Conservation (phyloP, 805 yeast species). For the Candida adriatica region DNA sequence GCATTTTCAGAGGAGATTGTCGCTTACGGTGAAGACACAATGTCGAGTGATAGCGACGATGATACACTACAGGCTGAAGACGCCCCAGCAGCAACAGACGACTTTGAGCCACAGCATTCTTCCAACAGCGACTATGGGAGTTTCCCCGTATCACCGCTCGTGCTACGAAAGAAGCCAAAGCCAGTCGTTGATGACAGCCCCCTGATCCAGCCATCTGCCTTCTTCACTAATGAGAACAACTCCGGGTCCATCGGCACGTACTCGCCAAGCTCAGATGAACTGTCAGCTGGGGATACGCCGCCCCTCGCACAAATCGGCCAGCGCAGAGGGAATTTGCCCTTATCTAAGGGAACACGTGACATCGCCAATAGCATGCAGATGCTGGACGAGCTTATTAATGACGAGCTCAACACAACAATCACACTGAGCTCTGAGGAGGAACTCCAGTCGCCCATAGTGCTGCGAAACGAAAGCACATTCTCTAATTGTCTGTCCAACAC, state of each 20-base stretch:
- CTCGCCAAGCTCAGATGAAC: conserved; percentile 39
- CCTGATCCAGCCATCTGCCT: conserved; percentile 23
- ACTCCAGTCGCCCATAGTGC: conserved; percentile 19
- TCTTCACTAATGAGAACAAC: conserved; percentile 25
- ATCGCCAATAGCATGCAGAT: conserved; percentile 31
- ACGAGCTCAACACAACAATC: conserved; percentile 15
- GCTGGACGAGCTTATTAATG: conserved; percentile 27
- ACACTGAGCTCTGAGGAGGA: conserved; percentile 4
- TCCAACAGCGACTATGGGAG: conserved; percentile 17
- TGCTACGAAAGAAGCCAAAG: conserved; percentile 13
- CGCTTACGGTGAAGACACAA: conserved; percentile 6
- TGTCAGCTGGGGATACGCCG: conserved; percentile 29
- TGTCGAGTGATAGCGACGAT: conserved; percentile 2
- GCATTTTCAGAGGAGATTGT: conserved; percentile 15
- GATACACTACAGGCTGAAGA: conserved; percentile 9
- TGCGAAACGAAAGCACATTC: conserved; percentile 16
- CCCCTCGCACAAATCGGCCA: conserved; percentile 11
- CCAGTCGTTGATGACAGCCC: conserved; percentile 16
- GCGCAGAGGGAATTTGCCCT: conserved; percentile 27
- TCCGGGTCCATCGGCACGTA: conserved; percentile 38
- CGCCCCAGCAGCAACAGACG: conserved; percentile 14
- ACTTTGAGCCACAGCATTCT: conserved; percentile 12
- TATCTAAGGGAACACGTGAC: conserved; percentile 34
- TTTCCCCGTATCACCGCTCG: conserved; percentile 20
- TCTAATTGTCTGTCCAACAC: conserved; percentile 22